These are phyloP conservation scores for Jamesozyma gamospora DNA, from an alignment of 805 yeast genomes.

Conservation along the genomic window DNA sequence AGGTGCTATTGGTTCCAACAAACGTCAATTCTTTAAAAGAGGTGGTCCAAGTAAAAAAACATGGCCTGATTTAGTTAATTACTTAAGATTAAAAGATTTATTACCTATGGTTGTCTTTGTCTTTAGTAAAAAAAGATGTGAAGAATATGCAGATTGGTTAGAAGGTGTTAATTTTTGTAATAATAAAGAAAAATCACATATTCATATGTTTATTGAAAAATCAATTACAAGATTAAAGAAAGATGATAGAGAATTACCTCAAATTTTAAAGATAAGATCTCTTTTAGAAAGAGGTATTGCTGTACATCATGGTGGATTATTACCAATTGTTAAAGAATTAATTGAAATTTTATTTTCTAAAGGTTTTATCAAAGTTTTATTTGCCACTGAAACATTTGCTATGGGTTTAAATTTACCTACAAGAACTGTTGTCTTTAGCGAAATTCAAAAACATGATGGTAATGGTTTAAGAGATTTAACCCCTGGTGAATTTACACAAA, in stretches of 20 bases:
- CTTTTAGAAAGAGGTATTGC: constrained; percentile 86
- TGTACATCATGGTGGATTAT: constrained; percentile 87
- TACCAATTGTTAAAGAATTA: constrained; percentile 88
- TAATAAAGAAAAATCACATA: constrained; percentile 79
- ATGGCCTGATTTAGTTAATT: constrained; percentile 66
- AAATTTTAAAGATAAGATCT: constrained; percentile 72
- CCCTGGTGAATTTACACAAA: constrained; percentile 97
- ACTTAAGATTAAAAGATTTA: constrained; percentile 54
- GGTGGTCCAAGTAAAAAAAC: constrained; percentile 73
- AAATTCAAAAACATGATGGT: constrained; percentile 85
- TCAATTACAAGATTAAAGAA: constrained; percentile 79
- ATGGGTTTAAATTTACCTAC: constrained; percentile 98
- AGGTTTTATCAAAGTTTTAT: constrained; percentile 77
- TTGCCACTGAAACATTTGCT: constrained; percentile 97
- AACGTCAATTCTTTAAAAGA: constrained; percentile 33
- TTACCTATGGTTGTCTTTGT: constrained; percentile 90
- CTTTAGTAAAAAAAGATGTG: constrained; percentile 87
- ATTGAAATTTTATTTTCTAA: constrained; percentile 86
- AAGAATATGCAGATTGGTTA: constrained; percentile 78
- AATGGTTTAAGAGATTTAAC: constrained; percentile 64
- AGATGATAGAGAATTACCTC: constrained; percentile 91
- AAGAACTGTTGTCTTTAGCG: constrained; percentile 86
- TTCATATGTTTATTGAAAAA: constrained; percentile 85
- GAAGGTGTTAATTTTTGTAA: constrained; percentile 67
- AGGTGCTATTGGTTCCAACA: constrained; percentile 30